Conservation (phyloP, 306 rosid genomes). For the Macrotyloma uniflorum region DNA sequence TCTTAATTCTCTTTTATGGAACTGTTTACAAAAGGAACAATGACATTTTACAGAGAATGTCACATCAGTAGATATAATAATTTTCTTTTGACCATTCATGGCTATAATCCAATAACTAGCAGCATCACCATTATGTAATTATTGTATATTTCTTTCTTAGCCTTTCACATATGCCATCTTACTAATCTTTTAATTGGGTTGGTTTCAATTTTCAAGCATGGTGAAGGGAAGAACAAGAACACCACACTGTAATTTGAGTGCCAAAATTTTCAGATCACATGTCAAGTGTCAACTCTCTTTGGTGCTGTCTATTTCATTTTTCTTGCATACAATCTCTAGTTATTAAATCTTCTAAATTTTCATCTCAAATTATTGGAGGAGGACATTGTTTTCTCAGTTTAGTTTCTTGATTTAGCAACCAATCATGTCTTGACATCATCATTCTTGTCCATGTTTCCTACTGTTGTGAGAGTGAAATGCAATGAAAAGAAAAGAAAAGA, state of each 20-base stretch:
- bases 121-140: neutral
- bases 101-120: conserved; percentile 12
- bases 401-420: conserved; percentile 9
- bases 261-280: neutral
- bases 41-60: neutral
- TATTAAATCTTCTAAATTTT: neutral
- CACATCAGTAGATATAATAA: neutral
- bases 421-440: conserved; percentile 5
- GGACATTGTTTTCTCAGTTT: neutral
- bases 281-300: neutral
- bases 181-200: neutral
- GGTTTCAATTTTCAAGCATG: neutral
- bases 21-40: neutral
- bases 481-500: neutral
- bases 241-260: neutral
- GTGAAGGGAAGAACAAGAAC: neutral
- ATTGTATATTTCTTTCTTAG: neutral
- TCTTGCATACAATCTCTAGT: conserved; percentile 1
- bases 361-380: neutral
- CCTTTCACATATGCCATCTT: neutral
- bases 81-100: conserved; percentile 20
- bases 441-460: neutral
- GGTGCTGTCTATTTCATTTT: neutral
- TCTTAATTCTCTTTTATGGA: too few species aligned
- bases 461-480: neutral